A percentile compares a stretch with the other conserved stretches of the same genome.
Conservation (phyloP, 2,329 filamentous ascomycete species). For the Claviceps citrina region DNA sequence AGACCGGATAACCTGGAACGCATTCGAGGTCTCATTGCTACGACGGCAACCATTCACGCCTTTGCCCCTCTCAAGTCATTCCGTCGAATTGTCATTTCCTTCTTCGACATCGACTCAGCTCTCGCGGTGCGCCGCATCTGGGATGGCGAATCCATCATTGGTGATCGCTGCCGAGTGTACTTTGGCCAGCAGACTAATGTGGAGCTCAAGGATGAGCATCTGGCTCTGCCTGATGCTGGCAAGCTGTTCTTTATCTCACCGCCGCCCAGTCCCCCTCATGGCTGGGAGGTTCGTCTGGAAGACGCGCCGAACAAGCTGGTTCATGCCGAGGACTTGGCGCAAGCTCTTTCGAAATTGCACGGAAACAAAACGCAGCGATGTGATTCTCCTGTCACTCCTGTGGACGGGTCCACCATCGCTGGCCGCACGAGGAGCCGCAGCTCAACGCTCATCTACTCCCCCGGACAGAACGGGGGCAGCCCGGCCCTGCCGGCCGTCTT, state of each 20-base stretch:
- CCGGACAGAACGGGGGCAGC: slow-evolving; percentile 37
- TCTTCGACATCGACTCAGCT: slow-evolving; percentile 54
- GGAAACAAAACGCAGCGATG: slow-evolving; percentile 20
- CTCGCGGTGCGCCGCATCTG: slow-evolving; percentile 56
- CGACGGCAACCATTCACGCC: slow-evolving; percentile 57
- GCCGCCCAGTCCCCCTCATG: slow-evolving; percentile 51
- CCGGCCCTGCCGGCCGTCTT: slow-evolving; percentile 47
- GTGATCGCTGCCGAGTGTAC: slow-evolving; percentile 52
- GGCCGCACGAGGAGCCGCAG: slow-evolving; percentile 37
- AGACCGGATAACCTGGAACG: slow-evolving; percentile 55
- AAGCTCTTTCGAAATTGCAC: slow-evolving; percentile 47
- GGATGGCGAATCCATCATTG: slow-evolving; percentile 60
- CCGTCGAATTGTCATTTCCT: slow-evolving; percentile 66
- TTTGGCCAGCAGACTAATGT: slow-evolving; percentile 49
- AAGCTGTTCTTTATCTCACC: slow-evolving; percentile 62
- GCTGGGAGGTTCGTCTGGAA: slow-evolving; percentile 53
- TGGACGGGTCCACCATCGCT: slow-evolving; percentile 14
- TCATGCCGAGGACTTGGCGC: slow-evolving; percentile 52
- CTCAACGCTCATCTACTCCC: slow-evolving; percentile 51
- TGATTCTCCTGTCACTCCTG: slow-evolving; percentile 18
- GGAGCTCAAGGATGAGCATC: slow-evolving; percentile 38
- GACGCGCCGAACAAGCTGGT: slow-evolving; percentile 56
- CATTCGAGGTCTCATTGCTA: slow-evolving; percentile 55
- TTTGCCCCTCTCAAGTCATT: slow-evolving; percentile 74
- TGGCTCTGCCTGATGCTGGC: slow-evolving; percentile 51